Percentiles rank a stretch among this genome's conserved stretches.
Evolutionary conservation across 1,139 yeast species (phyloP).

Genomic region (Kodamaea alishanica): DNA sequence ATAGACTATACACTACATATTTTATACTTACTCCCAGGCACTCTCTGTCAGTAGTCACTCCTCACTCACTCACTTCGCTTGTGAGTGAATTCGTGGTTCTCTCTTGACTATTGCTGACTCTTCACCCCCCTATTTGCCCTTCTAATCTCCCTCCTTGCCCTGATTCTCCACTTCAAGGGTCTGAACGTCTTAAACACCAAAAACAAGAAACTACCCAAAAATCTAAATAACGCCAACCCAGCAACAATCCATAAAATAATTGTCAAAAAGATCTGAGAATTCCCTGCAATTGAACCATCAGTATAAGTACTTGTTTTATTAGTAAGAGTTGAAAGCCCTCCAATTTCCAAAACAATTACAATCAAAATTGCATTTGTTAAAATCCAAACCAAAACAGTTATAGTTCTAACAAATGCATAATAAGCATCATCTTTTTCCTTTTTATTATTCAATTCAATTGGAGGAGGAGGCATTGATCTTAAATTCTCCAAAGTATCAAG

Average conservation of each 20-base stretch:
- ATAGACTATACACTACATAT: too few species aligned
- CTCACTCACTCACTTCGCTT: not conserved
- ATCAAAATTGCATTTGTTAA: conserved; percentile 42
- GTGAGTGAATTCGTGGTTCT: not conserved
- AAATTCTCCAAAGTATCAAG: conserved; percentile 47
- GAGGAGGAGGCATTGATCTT: conserved; percentile 27
- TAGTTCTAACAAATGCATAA: conserved; percentile 44
- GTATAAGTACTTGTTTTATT: conserved; percentile 16
- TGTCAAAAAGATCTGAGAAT: conserved; percentile 40
- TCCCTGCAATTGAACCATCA: conserved; percentile 33
- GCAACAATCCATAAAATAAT: conserved; percentile 50
- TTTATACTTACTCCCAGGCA: not conserved
- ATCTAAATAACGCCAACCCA: conserved; percentile 43
- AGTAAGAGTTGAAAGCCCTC: conserved; percentile 35
- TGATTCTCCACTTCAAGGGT: conserved; percentile 42
- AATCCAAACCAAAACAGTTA: conserved; percentile 47
- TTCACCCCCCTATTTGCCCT: conserved; percentile 8
- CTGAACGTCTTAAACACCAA: conserved; percentile 35
- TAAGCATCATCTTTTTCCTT: conserved; percentile 38
- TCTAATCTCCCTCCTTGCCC: conserved; percentile 19
- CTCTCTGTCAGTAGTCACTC: not conserved
- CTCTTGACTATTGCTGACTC: not conserved
- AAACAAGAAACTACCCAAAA: conserved; percentile 38
- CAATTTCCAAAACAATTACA: conserved; percentile 41
- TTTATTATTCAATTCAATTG: conserved; percentile 17